Evolutionary conservation across 176 grass and related monocot genomes (phyloP).

Genomic region (Bromus sterilis): DNA sequence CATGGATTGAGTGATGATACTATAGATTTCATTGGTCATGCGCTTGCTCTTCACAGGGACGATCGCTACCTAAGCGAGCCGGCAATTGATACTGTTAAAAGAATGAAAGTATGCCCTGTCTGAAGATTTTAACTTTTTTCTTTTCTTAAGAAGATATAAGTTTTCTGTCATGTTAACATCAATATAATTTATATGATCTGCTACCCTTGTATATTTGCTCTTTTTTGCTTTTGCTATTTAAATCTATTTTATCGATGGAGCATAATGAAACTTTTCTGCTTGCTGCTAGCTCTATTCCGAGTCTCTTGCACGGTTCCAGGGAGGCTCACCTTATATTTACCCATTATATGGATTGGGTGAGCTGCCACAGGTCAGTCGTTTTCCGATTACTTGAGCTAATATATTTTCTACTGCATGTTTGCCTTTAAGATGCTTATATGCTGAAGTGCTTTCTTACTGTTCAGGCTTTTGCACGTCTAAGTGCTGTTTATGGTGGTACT

Average conservation of each 20-base stretch:
- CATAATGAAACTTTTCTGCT: constrained; percentile 7
- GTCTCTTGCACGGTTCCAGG: constrained; percentile 82
- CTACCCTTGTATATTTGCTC: neutral
- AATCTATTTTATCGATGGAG: neutral
- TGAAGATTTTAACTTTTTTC: neutral
- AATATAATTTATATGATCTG: neutral
- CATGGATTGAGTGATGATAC: constrained; percentile 82
- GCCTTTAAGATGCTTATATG: constrained; percentile 3
- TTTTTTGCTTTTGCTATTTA: neutral
- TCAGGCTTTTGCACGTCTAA: constrained; percentile 90
- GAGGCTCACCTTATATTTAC: constrained; percentile 93
- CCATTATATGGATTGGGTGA: constrained; percentile 92
- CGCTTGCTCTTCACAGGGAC: constrained; percentile 84
- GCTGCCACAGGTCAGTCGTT: constrained; percentile 67
- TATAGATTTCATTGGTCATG: constrained; percentile 85
- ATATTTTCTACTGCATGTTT: neutral
- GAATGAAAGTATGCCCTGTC: constrained; percentile 72
- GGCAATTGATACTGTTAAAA: constrained; percentile 89
- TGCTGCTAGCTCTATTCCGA: constrained; percentile 72
- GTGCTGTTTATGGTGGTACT: constrained; percentile 95
- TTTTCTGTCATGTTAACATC: neutral
- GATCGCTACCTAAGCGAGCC: constrained; percentile 71
- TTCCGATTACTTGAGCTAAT: neutral
- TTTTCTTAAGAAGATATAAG: neutral
- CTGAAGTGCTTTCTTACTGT: constrained; percentile 4